Conservation (phyloP, 2,329 filamentous ascomycete genomes). For the Furcasterigmium sp. region DNA sequence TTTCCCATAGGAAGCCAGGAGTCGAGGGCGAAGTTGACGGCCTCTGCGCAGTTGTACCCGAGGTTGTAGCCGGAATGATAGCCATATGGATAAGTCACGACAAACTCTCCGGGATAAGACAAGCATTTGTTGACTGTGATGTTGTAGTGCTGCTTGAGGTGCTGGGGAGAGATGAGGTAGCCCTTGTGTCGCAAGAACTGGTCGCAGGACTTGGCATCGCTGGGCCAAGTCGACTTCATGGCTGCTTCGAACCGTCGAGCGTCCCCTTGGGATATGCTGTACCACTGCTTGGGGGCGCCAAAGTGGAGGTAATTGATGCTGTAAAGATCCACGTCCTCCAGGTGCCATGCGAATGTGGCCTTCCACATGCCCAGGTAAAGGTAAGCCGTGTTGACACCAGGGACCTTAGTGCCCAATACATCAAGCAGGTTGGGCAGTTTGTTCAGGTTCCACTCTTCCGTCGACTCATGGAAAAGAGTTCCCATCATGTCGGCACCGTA, state of each 20-base stretch:
- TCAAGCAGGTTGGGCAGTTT: conserved; percentile 91
- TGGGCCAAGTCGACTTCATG: conserved; percentile 94
- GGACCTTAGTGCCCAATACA: conserved; percentile 89
- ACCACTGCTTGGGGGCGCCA: conserved; percentile 98
- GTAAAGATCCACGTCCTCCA: conserved; percentile 97
- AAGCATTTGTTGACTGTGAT: conserved; percentile 96
- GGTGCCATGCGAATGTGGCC: conserved; percentile 97
- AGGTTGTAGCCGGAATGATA: conserved; percentile 98
- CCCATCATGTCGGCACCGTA: conserved; percentile 97
- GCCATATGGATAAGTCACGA: conserved; percentile 96
- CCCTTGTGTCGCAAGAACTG: conserved; percentile 98
- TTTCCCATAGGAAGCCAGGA: conserved; percentile 93
- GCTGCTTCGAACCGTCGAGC: conserved; percentile 87
- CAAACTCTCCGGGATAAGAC: conserved; percentile 94
- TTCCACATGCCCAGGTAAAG: conserved; percentile 99
- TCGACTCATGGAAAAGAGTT: conserved; percentile 84
- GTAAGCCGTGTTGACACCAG: conserved; percentile 96
- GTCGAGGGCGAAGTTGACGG: conserved; percentile 95
- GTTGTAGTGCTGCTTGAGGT: conserved; percentile 80
- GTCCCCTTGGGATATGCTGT: conserved; percentile 95
- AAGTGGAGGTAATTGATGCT: conserved; percentile 99
- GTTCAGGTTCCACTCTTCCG: conserved; percentile 86
- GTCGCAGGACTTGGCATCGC: conserved; percentile 89
- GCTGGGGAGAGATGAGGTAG: conserved; percentile 88
- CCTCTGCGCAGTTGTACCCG: conserved; percentile 97